Percentiles rank a stretch among this genome's conserved stretches.
Evolutionary conservation across 345 rosid species (phyloP).

Genomic region (Pugionium cornutum): DNA sequence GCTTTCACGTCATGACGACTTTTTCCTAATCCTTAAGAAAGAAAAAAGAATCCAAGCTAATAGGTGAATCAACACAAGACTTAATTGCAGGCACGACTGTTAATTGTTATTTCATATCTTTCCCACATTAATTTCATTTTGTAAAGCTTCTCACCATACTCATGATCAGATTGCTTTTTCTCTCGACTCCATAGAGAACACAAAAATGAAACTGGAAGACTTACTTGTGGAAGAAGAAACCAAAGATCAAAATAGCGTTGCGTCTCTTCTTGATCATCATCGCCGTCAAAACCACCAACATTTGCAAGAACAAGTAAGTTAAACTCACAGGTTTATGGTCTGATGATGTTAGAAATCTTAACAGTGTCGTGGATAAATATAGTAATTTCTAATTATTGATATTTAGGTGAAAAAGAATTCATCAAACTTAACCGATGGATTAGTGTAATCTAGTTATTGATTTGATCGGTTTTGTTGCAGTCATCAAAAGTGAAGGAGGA

Average conservation of each 20-base stretch:
- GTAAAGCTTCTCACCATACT: conserved; percentile 18
- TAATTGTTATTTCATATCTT: neutral
- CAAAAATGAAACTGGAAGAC: conserved; percentile 84
- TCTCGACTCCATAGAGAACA: neutral
- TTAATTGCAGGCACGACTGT: conserved; percentile 37
- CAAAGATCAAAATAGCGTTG: conserved; percentile 39
- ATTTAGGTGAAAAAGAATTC: too few relatives aligned
- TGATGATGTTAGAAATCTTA: neutral
- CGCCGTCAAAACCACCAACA: conserved; percentile 23
- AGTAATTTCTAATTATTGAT: neutral
- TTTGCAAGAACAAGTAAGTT: conserved; percentile 25
- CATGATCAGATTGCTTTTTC: neutral
- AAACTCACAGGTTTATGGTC: neutral
- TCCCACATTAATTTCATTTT: conserved; percentile 3
- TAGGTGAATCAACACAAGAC: conserved; percentile 28
- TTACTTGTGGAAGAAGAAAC: conserved; percentile 56
- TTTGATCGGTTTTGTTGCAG: conserved; percentile 8
- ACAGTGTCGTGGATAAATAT: neutral
- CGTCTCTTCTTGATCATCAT: conserved; percentile 36
- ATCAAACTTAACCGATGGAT: too few relatives aligned
- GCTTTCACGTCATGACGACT: conserved; percentile 39
- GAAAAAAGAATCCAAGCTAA: neutral
- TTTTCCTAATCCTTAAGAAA: conserved; percentile 19
- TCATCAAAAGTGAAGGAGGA: conserved; percentile 23
- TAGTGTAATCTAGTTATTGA: neutral